Evolutionary conservation across 2,329 filamentous ascomycete species (phyloP).

Genomic region (Gnomoniopsis smithogilvyi): DNA sequence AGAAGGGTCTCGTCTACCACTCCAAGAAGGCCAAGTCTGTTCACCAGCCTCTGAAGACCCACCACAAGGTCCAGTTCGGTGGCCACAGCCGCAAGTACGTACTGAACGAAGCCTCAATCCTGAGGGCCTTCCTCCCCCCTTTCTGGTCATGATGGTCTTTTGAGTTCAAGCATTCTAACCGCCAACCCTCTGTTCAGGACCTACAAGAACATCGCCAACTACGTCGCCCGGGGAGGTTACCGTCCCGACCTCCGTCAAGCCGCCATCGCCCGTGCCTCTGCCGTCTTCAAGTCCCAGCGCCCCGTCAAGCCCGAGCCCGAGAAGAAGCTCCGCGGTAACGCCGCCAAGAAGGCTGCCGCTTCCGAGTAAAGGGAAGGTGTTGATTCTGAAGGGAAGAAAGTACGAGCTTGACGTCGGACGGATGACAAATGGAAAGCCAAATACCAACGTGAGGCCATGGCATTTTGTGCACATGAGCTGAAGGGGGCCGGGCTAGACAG

Average conservation of each 20-base stretch:
- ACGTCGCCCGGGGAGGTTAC: conserved; percentile 82
- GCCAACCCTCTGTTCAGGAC: conserved; percentile 50
- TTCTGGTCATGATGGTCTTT: not conserved
- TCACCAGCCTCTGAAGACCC: conserved; percentile 69
- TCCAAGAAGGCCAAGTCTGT: conserved; percentile 76
- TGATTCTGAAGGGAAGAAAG: not conserved
- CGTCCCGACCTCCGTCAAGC: conserved; percentile 71
- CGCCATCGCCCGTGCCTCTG: conserved; percentile 83
- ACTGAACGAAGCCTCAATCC: conserved; percentile 36
- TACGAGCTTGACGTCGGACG: conserved; percentile 11
- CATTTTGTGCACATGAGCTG: not conserved
- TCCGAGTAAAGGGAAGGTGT: conserved; percentile 34
- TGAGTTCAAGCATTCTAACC: not conserved
- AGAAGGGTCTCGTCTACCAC: conserved; percentile 75
- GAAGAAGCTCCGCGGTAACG: conserved; percentile 73
- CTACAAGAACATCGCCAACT: conserved; percentile 84
- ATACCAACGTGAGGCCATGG: conserved; percentile 3
- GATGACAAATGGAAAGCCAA: not conserved
- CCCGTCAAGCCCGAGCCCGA: conserved; percentile 72
- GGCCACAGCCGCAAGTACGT: conserved; percentile 76
- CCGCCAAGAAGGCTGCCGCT: conserved; percentile 70
- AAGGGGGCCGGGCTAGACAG: not conserved
- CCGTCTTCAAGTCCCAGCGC: conserved; percentile 76
- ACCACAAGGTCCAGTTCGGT: conserved; percentile 66
- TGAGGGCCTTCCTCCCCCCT: not conserved